These are phyloP conservation scores for Claviceps maximensis DNA, from an alignment of 2,329 filamentous ascomycete genomes.

Conservation along the genomic window DNA sequence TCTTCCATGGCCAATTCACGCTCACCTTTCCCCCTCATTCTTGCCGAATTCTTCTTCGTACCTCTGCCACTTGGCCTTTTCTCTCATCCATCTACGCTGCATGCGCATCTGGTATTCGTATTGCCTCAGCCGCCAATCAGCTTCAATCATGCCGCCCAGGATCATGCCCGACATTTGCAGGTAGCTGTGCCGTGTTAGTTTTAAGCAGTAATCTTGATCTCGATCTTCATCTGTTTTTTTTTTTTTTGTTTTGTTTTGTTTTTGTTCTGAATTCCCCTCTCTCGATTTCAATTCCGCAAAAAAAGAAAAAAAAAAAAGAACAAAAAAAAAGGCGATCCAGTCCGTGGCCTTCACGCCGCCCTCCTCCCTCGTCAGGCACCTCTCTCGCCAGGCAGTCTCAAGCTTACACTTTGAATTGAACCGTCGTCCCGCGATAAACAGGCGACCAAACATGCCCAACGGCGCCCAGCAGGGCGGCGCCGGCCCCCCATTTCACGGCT, in stretches of 20 bases:
- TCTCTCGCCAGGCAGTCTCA: too few species aligned
- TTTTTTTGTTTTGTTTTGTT: not conserved
- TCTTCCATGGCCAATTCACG: not conserved
- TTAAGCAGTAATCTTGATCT: too few species aligned
- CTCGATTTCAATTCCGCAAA: too few species aligned
- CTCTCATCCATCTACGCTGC: slow-evolving; percentile 47
- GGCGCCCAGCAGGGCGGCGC: slow-evolving; percentile 46
- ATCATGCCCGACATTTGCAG: slow-evolving; percentile 79
- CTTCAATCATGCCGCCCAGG: slow-evolving; percentile 64
- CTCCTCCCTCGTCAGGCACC: too few species aligned
- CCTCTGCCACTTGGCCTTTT: slow-evolving; percentile 54
- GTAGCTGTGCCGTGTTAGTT: slow-evolving; percentile 39
- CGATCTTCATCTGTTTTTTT: not conserved
- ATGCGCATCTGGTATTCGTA: slow-evolving; percentile 55
- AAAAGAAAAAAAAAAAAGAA: too few species aligned
- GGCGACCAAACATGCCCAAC: slow-evolving; percentile 53
- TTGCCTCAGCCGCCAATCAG: slow-evolving; percentile 51
- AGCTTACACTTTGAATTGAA: slow-evolving; percentile 68
- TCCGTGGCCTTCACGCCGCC: too few species aligned
- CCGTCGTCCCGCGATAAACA: slow-evolving; percentile 56
- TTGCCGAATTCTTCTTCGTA: slow-evolving; percentile 49
- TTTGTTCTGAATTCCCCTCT: too few species aligned
- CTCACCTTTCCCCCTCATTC: slow-evolving; percentile 19
- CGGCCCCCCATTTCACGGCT: slow-evolving; percentile 60
- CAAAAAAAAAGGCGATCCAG: too few species aligned